Base-by-base conservation (phyloP, 23 red algal species). In the Gracilaria gracilis region DNA sequence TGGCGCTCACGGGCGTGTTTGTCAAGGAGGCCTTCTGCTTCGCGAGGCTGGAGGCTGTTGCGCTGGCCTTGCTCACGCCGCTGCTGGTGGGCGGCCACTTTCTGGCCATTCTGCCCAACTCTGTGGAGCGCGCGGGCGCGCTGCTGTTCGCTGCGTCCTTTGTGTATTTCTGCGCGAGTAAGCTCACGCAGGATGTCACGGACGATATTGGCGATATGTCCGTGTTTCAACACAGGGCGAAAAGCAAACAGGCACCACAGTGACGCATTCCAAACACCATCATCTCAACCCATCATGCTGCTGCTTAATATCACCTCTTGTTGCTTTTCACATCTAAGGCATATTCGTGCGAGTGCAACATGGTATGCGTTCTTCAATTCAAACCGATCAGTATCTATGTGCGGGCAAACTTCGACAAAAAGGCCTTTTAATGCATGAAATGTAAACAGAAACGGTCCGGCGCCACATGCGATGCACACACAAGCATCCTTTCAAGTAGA, bases 21-120 rank as follows among this genome's bases (percentile, higher is more conserved):
- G 86, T 99, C 72, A 96, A 99, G 75, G 97, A 99, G 79, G 90
- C 90, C 11, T 79, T 95, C 35, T 99, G 97, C 69, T 99, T 96
- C 65, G 89, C 92, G 5, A 75, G 93, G 61, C 24, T 55, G 15
- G 97, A 99, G 94, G 97, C 97, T 24, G 50, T 93, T 5, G 81
- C 36, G 11, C 83, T 99, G 21, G 80, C 75, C 9, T 11, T 88
- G 1, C 57, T 96, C 33, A 79, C 92, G 4, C 97, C 97, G 58
- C 34, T 84, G 0, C 91, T 99, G 27, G 37, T 76, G 33, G 88
- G 88, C 13, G 97, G 97, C 12, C 93, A 96, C 75, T 96, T 99
- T 57, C 0, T 95, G 19, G 58, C 65, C 8, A 40, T 85, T 33
- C 85, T 88, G 50, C 62, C 79, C 0, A 1, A 28, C 0, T 50